phyloP scores from a whole-genome alignment of 2,329 filamentous ascomycete genomes.

The Trichoderma simmonsii region DNA sequence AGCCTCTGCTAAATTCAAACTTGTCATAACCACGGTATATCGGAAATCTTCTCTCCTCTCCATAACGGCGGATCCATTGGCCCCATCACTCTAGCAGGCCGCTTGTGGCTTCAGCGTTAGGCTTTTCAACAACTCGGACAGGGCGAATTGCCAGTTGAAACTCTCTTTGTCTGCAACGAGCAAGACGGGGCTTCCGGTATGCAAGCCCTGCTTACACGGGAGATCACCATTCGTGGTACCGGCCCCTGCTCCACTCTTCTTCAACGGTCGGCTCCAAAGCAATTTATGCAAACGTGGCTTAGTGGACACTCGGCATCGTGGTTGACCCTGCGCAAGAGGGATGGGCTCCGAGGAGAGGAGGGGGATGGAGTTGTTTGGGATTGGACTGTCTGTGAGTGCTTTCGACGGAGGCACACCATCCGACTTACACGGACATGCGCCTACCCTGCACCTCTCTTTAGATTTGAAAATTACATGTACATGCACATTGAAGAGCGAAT shows the following conservation, averaged over 20 bases:
- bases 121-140: background rate
- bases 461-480: background rate
- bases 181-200: conserved; percentile 4
- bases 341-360: background rate
- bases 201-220: conserved; percentile 12
- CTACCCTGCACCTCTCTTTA: background rate
- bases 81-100: background rate
- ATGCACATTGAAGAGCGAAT: background rate
- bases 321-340: background rate
- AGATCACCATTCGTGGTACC: conserved; percentile 17
- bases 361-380: background rate
- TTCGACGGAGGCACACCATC: background rate
- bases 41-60: background rate
- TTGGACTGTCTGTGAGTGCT: background rate
- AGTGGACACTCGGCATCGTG: background rate
- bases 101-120: background rate
- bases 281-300: conserved; percentile 11
- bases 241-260: conserved; percentile 11
- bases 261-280: background rate
- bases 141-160: background rate
- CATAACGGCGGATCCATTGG: background rate
- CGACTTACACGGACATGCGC: background rate
- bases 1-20: background rate
- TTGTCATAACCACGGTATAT: background rate
- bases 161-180: background rate